Percentiles rank a stretch among this genome's conserved stretches.
phyloP scores from a whole-genome alignment of 2,329 filamentous ascomycete species.

The Orbilia oligospora region DNA sequence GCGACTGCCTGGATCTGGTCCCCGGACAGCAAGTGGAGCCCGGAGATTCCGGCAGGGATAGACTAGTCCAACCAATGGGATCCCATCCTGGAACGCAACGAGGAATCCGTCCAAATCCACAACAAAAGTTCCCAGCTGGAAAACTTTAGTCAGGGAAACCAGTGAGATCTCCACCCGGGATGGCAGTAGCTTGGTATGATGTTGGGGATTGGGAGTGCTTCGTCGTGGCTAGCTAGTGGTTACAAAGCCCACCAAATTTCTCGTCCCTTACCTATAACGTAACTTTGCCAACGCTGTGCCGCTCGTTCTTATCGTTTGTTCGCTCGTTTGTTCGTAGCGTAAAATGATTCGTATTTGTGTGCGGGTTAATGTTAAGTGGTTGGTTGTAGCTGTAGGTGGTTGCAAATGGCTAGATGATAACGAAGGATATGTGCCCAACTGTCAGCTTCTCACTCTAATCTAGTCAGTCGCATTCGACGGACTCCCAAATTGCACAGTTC shows the following conservation, averaged over 20 bases:
- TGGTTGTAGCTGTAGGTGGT: neutral
- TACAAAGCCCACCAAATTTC: slow-evolving; percentile 23
- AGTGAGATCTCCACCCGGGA: slow-evolving; percentile 8
- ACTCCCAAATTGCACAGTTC: neutral
- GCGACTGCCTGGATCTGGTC: slow-evolving; percentile 20
- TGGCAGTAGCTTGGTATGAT: slow-evolving; percentile 7
- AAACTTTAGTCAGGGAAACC: slow-evolving; percentile 23
- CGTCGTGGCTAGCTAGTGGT: neutral
- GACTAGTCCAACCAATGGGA: slow-evolving; percentile 20
- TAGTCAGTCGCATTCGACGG: neutral
- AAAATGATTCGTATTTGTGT: neutral
- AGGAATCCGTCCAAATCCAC: slow-evolving; percentile 27
- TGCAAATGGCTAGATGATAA: neutral
- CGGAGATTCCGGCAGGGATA: slow-evolving; percentile 35
- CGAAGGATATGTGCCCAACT: neutral
- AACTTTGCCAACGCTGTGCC: slow-evolving; percentile 8
- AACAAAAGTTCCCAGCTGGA: slow-evolving; percentile 23
- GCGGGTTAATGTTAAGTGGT: neutral
- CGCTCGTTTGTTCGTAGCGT: slow-evolving; percentile 10
- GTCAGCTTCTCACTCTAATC: slow-evolving; percentile 5
- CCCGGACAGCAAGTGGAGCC: slow-evolving; percentile 31
- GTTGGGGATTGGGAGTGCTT: slow-evolving; percentile 6
- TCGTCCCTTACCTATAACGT: slow-evolving; percentile 31
- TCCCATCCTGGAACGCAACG: slow-evolving; percentile 5
- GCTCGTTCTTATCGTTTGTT: slow-evolving; percentile 5